These are phyloP conservation scores for Onygenales sp. DNA, from an alignment of 2,329 filamentous ascomycete species.

Conservation along the genomic window DNA sequence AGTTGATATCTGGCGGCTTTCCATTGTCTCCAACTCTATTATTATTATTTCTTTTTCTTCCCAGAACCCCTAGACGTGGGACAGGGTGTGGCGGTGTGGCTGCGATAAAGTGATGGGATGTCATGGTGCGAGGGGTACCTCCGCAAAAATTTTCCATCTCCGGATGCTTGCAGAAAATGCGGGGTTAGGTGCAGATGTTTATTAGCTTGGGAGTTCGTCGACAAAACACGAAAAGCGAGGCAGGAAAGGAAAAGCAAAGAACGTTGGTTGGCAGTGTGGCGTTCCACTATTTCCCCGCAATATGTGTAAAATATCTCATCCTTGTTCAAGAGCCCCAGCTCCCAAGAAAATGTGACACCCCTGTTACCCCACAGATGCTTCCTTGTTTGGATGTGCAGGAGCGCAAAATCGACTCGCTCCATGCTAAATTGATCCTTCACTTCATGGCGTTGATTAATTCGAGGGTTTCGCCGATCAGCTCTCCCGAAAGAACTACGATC, in stretches of 20 bases:
- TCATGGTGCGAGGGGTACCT: not conserved
- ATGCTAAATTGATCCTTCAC: not conserved
- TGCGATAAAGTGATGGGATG: not conserved
- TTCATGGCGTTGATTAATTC: not conserved
- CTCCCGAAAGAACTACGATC: not conserved
- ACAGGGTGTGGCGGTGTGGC: not conserved
- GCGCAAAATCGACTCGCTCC: not conserved
- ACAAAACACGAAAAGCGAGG: not conserved
- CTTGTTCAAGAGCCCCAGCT: no score
- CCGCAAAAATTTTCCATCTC: not conserved
- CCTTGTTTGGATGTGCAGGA: not conserved
- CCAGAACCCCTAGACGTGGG: no score
- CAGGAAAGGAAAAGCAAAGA: no score
- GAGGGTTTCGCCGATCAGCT: not conserved
- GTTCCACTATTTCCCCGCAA: not conserved
- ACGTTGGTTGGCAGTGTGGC: no score
- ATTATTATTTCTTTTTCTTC: no score
- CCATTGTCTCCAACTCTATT: no score
- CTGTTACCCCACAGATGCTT: not conserved
- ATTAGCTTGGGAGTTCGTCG: not conserved
- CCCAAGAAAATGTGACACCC: not conserved
- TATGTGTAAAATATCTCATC: not conserved
- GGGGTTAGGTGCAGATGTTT: not conserved
- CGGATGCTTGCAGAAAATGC: not conserved
- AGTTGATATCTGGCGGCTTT: no score